phyloP scores from a whole-genome alignment of 441 rosid species.

The Melastoma candidum region DNA sequence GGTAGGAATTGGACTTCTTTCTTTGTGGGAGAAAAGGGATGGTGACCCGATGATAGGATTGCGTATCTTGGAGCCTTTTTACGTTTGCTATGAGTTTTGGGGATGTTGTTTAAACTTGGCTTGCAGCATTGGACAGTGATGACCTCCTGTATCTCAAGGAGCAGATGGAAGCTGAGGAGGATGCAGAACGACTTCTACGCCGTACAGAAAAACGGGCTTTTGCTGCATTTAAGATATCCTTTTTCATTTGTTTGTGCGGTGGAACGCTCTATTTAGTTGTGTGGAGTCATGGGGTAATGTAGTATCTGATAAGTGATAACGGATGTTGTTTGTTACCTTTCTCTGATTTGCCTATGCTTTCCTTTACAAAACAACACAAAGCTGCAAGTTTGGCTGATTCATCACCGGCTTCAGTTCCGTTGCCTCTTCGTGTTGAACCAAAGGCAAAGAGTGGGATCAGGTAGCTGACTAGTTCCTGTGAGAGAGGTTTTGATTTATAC shows the following conservation, averaged over 20 bases:
- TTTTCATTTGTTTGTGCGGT: slow-evolving; percentile 9
- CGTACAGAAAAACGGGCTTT: slow-evolving; percentile 97
- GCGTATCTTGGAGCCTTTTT: not conserved
- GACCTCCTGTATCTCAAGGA: slow-evolving; percentile 95
- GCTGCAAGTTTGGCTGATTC: slow-evolving; percentile 92
- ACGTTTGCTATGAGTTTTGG: not conserved
- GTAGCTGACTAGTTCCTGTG: slow-evolving; percentile 19
- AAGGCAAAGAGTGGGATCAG: slow-evolving; percentile 93
- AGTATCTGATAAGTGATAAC: not conserved
- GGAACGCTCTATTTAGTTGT: not conserved
- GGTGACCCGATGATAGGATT: not conserved
- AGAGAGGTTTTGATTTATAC: not conserved
- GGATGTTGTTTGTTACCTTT: not conserved
- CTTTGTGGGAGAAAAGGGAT: not conserved
- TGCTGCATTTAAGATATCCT: slow-evolving; percentile 98
- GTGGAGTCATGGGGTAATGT: not conserved
- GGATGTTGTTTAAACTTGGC: slow-evolving; percentile 25
- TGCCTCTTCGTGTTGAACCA: slow-evolving; percentile 86
- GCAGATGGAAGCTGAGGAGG: slow-evolving; percentile 99
- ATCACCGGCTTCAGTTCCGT: slow-evolving; percentile 67
- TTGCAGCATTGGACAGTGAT: slow-evolving; percentile 96
- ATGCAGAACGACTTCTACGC: slow-evolving; percentile 89
- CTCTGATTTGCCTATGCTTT: not conserved
- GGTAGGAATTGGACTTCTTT: slow-evolving; percentile 27
- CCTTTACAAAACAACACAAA: slow-evolving; percentile 61